These are phyloP conservation scores for Jasminum sambac DNA, from an alignment of 257 asterid genomes.

Conservation along the genomic window DNA sequence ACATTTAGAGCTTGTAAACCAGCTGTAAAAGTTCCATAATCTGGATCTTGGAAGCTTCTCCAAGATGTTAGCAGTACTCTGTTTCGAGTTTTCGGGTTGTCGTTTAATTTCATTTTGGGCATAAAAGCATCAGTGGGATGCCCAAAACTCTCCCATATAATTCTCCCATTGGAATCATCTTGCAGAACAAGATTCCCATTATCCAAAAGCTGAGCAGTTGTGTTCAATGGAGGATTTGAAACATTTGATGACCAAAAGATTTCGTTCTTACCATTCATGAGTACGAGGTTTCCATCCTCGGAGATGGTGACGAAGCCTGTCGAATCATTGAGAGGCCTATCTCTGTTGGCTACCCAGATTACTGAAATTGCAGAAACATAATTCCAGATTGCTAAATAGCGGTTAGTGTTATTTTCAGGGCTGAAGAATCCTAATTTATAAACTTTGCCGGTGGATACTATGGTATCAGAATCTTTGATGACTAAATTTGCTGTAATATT, in stretches of 20 bases:
- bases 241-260: slow-evolving; percentile 43
- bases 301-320: slow-evolving; percentile 36
- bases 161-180: slow-evolving; percentile 28
- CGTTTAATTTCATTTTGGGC: slow-evolving; percentile 25
- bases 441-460: slow-evolving; percentile 33
- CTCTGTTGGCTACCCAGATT: slow-evolving; percentile 54
- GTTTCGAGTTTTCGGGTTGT: slow-evolving; percentile 15
- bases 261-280: slow-evolving; percentile 26
- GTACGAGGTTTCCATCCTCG: slow-evolving; percentile 43
- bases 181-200: slow-evolving; percentile 41
- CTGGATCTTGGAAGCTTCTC: slow-evolving; percentile 32
- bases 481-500: slow-evolving; percentile 24
- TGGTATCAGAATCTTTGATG: slow-evolving; percentile 29
- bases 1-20: slow-evolving; percentile 32
- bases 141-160: slow-evolving; percentile 44
- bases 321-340: slow-evolving; percentile 33
- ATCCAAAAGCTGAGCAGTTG: slow-evolving; percentile 40
- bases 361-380: slow-evolving; percentile 28
- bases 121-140: slow-evolving; percentile 32
- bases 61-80: slow-evolving; percentile 31
- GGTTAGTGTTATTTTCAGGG: slow-evolving; percentile 31
- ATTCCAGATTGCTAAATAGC: slow-evolving; percentile 45
- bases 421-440: slow-evolving; percentile 44
- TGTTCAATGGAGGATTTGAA: slow-evolving; percentile 21
- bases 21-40: slow-evolving; percentile 28